Conservation (phyloP, 257 asterid genomes). For the Solanum commersonii region DNA sequence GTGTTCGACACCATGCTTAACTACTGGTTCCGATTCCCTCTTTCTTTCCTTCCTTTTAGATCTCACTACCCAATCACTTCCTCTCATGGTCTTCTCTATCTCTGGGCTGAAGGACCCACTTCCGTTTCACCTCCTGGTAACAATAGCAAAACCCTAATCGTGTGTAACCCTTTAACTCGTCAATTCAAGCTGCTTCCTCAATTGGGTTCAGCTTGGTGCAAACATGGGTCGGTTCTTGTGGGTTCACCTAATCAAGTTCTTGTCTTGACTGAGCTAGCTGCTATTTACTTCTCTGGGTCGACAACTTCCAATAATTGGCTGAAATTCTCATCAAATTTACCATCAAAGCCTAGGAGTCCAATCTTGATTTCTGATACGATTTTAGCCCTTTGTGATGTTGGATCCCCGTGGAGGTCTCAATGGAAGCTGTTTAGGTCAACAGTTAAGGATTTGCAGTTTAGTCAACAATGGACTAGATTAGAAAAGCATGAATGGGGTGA, state of each 20-base stretch:
- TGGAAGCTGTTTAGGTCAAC: constrained; percentile 79
- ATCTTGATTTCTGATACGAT: constrained; percentile 53
- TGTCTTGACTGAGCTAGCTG: constrained; percentile 84
- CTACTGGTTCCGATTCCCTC: constrained; percentile 75
- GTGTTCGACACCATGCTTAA: constrained; percentile 59
- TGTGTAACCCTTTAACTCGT: constrained; percentile 71
- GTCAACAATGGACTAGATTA: constrained; percentile 68
- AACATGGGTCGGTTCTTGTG: constrained; percentile 83
- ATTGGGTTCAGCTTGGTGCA: constrained; percentile 97
- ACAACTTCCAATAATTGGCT: constrained; percentile 43
- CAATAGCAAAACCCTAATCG: constrained; percentile 47
- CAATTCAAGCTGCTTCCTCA: constrained; percentile 65
- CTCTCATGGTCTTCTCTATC: constrained; percentile 69
- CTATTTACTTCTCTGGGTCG: constrained; percentile 48
- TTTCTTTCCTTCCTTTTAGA: constrained; percentile 73
- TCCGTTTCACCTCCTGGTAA: neutral
- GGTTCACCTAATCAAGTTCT: constrained; percentile 58
- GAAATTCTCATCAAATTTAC: constrained; percentile 77
- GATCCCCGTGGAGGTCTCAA: constrained; percentile 95
- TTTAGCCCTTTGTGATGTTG: constrained; percentile 76
- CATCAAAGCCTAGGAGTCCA: constrained; percentile 90
- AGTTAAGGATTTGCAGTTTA: constrained; percentile 28
- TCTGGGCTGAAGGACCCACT: constrained; percentile 51
- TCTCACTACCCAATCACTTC: constrained; percentile 83
- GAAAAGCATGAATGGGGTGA: constrained; percentile 92